These are phyloP conservation scores for Hsuehochloa calcarea DNA, from an alignment of 176 grass and related monocot species.

Conservation along the genomic window DNA sequence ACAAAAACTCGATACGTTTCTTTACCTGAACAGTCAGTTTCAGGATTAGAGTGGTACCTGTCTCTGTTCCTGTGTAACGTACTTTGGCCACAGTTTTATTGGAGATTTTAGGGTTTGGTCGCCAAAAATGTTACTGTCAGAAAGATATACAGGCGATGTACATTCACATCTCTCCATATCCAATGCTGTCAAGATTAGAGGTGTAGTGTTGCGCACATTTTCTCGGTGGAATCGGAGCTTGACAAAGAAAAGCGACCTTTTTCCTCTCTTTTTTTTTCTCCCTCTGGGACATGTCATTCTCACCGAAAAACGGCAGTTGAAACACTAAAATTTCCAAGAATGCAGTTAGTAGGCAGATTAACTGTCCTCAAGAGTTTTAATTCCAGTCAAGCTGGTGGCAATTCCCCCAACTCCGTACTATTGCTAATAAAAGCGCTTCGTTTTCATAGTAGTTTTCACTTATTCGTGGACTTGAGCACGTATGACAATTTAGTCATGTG, in stretches of 20 bases:
- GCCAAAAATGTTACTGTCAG: slow-evolving; percentile 31
- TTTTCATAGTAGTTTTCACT: not conserved
- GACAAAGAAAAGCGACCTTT: slow-evolving; percentile 27
- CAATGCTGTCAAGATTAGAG: slow-evolving; percentile 23
- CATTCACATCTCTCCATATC: slow-evolving; percentile 19
- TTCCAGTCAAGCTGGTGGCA: not conserved
- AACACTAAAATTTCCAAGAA: slow-evolving; percentile 14
- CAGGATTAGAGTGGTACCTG: slow-evolving; percentile 12
- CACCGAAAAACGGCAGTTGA: slow-evolving; percentile 24
- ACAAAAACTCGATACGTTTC: slow-evolving; percentile 16
- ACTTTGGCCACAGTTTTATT: not conserved
- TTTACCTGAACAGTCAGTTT: slow-evolving; percentile 19
- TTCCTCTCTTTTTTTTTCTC: not conserved
- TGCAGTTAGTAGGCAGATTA: slow-evolving; percentile 22
- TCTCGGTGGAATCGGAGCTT: slow-evolving; percentile 26
- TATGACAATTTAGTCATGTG: not conserved
- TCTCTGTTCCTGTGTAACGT: slow-evolving; percentile 8
- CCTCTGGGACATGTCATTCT: slow-evolving; percentile 31
- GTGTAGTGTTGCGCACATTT: slow-evolving; percentile 21
- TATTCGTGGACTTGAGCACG: not conserved
- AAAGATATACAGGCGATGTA: slow-evolving; percentile 3
- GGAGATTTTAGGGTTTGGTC: slow-evolving; percentile 21
- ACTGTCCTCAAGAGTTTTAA: not conserved
- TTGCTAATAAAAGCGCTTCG: not conserved
- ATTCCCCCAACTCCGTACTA: not conserved